These are phyloP conservation scores for Rhodotorula sp. DNA, from an alignment of 1,284 basidiomycete genomes.

Conservation along the genomic window DNA sequence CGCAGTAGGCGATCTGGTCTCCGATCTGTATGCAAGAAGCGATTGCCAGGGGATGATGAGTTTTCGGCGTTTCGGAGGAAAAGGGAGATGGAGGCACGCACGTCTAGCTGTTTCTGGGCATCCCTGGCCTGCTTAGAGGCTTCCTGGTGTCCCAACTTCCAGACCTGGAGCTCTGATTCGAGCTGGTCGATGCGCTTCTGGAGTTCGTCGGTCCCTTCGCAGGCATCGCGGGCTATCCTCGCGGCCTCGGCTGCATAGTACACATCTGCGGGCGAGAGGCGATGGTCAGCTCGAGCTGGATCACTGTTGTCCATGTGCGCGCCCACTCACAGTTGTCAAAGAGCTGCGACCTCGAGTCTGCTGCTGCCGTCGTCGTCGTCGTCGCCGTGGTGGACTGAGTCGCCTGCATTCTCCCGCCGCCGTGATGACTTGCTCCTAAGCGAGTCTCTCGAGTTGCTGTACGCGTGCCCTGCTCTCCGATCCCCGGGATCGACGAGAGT, in stretches of 20 bases:
- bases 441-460: neutral
- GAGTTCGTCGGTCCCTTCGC: neutral
- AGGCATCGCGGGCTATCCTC: slow-evolving; percentile 20
- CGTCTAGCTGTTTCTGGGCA: slow-evolving; percentile 27
- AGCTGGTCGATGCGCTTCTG: slow-evolving; percentile 5
- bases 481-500: neutral
- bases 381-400: neutral
- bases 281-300: neutral
- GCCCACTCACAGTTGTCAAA: slow-evolving; percentile 1
- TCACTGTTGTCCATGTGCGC: too few species aligned
- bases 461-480: neutral
- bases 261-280: neutral
- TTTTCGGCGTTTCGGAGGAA: neutral
- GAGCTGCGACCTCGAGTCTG: neutral
- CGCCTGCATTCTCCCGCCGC: neutral
- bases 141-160: slow-evolving; percentile 21
- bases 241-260: slow-evolving; percentile 21
- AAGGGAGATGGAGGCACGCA: neutral
- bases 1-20: slow-evolving; percentile 55
- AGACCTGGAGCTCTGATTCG: slow-evolving; percentile 18
- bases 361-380: neutral
- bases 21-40: slow-evolving; percentile 43
- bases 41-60: neutral
- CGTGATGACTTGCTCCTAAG: too few species aligned
- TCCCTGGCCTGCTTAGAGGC: slow-evolving; percentile 1